phyloP scores from a whole-genome alignment of 306 rosid species.

The Pachyrhizus erosus region DNA sequence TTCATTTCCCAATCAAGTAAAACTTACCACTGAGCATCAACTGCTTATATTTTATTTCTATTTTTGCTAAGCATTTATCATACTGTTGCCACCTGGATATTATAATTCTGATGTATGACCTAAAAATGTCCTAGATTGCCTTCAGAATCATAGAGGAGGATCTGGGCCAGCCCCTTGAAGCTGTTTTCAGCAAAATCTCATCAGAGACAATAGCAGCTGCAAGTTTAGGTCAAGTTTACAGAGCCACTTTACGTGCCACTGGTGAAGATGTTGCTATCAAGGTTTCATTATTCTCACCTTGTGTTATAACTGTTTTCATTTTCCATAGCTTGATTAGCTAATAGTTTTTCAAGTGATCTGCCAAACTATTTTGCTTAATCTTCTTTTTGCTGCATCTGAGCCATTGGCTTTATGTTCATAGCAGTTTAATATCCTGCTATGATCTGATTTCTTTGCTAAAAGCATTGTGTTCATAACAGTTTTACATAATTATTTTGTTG shows the following conservation, averaged over 20 bases:
- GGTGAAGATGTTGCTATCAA: conserved; percentile 98
- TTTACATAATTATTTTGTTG: not conserved
- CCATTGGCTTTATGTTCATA: conserved; percentile 16
- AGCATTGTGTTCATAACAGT: conserved; percentile 1
- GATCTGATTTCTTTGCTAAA: conserved; percentile 1
- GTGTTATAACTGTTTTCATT: conserved; percentile 11
- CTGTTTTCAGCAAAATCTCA: conserved; percentile 87
- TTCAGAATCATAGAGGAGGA: conserved; percentile 93
- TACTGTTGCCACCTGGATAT: conserved; percentile 12
- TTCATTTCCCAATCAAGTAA: conserved; percentile 91
- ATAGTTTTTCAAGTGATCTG: not conserved
- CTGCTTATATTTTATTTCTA: conserved; percentile 16
- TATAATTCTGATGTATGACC: conserved; percentile 35
- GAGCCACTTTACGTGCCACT: conserved; percentile 89
- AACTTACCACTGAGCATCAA: conserved; percentile 24
- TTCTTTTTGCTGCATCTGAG: not conserved
- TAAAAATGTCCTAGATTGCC: conserved; percentile 69
- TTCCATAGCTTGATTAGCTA: conserved; percentile 27
- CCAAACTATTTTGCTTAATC: not conserved
- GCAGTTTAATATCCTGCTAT: conserved; percentile 18
- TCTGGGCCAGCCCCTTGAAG: conserved; percentile 92
- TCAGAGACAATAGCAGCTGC: conserved; percentile 97
- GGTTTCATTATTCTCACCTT: conserved; percentile 58
- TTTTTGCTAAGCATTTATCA: conserved; percentile 5
- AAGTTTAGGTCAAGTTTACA: conserved; percentile 98